phyloP scores from a whole-genome alignment of 23 red algal genomes.

The Gracilariopsis chorda region DNA sequence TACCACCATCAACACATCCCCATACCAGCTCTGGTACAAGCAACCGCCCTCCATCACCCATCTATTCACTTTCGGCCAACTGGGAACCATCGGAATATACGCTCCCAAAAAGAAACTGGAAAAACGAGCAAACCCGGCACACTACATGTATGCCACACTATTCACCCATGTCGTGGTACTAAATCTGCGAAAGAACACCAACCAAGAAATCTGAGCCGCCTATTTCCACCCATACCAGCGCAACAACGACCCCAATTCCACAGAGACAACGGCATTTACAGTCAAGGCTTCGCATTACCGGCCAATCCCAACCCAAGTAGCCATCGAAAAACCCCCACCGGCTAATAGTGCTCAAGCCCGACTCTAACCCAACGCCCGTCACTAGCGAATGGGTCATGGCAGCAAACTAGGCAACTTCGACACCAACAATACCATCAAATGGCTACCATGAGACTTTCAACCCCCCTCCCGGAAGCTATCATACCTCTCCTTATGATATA shows the following conservation, averaged over 20 bases:
- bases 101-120: not conserved
- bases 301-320: not conserved
- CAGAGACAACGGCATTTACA: not conserved
- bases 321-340: not conserved
- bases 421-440: not conserved
- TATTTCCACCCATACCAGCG: not conserved
- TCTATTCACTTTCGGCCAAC: not conserved
- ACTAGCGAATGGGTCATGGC: not conserved
- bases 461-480: not conserved
- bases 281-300: not conserved
- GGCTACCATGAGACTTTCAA: too few relatives aligned
- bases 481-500: not conserved
- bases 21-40: not conserved
- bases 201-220: not conserved
- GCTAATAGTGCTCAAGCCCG: not conserved
- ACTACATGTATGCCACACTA: not conserved
- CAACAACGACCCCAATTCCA: not conserved
- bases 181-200: not conserved
- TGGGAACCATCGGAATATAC: not conserved
- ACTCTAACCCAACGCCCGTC: not conserved
- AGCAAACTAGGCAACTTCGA: not conserved
- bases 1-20: not conserved
- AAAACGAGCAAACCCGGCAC: not conserved
- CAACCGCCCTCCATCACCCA: not conserved
- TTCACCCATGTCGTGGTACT: not conserved